A percentile compares a stretch with the other conserved stretches of the same genome.
Conservation (phyloP, 192 early-diverging fungal species). For the Geranomyces variabilis region DNA sequence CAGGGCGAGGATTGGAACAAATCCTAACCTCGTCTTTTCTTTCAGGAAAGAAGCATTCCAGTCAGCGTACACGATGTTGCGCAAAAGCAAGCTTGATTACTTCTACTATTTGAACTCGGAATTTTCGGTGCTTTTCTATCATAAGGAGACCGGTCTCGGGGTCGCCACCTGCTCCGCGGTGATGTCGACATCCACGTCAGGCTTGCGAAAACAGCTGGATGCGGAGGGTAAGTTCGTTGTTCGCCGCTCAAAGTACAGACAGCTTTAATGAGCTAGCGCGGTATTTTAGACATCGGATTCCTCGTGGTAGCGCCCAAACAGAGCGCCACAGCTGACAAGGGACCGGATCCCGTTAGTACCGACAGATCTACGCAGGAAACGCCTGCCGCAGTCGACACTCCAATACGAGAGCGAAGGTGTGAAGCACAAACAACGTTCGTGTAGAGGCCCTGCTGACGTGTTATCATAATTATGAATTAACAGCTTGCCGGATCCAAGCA, state of each 20-base stretch:
- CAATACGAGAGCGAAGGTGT: neutral
- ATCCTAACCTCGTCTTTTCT: neutral
- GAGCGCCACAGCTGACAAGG: neutral
- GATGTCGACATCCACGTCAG: conserved; percentile 21
- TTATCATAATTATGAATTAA: too few relatives aligned
- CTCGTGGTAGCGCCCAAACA: neutral
- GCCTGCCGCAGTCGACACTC: neutral
- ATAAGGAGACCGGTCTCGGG: neutral
- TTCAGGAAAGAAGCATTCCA: conserved; percentile 30
- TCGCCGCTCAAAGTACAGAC: neutral
- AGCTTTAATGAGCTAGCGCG: neutral
- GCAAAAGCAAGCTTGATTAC: conserved; percentile 1
- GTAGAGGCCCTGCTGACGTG: too few relatives aligned
- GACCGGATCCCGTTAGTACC: neutral
- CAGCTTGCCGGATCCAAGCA: neutral
- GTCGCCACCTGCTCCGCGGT: conserved; percentile 8
- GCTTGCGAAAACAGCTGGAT: conserved; percentile 20
- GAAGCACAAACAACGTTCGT: neutral
- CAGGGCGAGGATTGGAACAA: too few relatives aligned
- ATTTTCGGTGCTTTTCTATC: conserved; percentile 29
- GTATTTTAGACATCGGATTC: neutral
- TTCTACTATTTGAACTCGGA: conserved; percentile 36
- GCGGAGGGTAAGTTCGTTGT: conserved; percentile 19
- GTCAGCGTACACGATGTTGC: conserved; percentile 11
- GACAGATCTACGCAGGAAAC: too few relatives aligned